Evolutionary conservation across 1,284 basidiomycete species (phyloP), one percentile per base, ranked within the genome.

Genomic region (Prillingera fragicola): DNA sequence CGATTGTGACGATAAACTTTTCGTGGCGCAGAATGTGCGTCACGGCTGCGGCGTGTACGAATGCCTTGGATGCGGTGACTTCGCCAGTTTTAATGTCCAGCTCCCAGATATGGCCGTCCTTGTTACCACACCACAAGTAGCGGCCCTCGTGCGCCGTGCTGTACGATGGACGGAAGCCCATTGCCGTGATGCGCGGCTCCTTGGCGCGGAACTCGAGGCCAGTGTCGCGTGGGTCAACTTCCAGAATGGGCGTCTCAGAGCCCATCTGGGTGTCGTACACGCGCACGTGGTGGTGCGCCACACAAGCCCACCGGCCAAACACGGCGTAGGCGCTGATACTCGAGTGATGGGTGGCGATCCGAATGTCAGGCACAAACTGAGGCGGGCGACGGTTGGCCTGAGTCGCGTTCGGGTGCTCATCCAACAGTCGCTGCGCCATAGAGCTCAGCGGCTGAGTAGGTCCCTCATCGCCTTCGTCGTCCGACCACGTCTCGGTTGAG

Each of bases 41-140:
- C 38, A 95, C 76, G 0, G 82, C 67, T 39, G 81, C 75, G 0
- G 79, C 62, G 62, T 94, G 90, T 0, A 79, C 78, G 13, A 74
- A 72, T 10, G 77, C 73, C 50, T 81, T 84, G 15, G 75, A 73
- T 4, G 78, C 79, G 0, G 74, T 74, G 13, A 88, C 69, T 3
- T 59, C 56, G 0, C 82, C 82, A 1, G 75, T 78, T 37, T 75
- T 67, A 23, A 85, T 74, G 60, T 94, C 87, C 40, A 91, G 56
- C 72, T 94, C 89, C 57, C 84, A 77, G 13, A 95, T 49, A 64
- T 85, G 82, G 0, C 91, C 91, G 23, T 92, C 88, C 70, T 85
- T 89, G 29, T 86, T 88, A 1, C 90, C 91, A 14, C 84, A 72
- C 90, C 89, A 94, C 6, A 90, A 59, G 48, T 79, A 78, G 19